Percentiles rank a stretch among this genome's conserved stretches.
Conservation (phyloP, 2,329 filamentous ascomycete species). For the Tolypocladium capitatum region DNA sequence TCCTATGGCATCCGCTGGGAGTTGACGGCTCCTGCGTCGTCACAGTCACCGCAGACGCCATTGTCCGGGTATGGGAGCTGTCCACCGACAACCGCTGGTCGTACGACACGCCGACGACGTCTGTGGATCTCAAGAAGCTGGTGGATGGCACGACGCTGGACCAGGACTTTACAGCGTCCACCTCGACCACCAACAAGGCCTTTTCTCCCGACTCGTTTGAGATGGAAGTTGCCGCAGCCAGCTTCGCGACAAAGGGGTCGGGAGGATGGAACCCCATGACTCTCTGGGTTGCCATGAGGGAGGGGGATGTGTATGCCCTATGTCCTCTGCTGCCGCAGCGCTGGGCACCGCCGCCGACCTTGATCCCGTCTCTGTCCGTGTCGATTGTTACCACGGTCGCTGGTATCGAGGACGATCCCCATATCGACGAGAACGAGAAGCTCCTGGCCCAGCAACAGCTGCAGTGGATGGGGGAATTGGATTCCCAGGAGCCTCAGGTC, state of each 20-base stretch:
- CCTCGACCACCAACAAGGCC: constrained; percentile 58
- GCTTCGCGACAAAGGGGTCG: constrained; percentile 52
- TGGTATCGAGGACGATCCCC: constrained; percentile 45
- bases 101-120: constrained; percentile 70
- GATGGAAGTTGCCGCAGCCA: constrained; percentile 85
- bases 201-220: constrained; percentile 86
- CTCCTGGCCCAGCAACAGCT: constrained; percentile 50
- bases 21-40: constrained; percentile 70
- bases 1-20: constrained; percentile 85
- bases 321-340: constrained; percentile 79
- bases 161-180: constrained; percentile 70
- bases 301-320: constrained; percentile 84
- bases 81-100: constrained; percentile 74
- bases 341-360: constrained; percentile 65
- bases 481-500: constrained; percentile 46
- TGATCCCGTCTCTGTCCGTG: constrained; percentile 71
- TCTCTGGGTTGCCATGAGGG: constrained; percentile 89
- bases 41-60: constrained; percentile 77
- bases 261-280: constrained; percentile 96
- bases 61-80: constrained; percentile 83
- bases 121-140: constrained; percentile 79
- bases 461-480: constrained; percentile 54
- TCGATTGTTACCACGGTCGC: constrained; percentile 66
- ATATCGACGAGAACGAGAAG: constrained; percentile 37
- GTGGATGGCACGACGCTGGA: constrained; percentile 71